Base-by-base conservation (phyloP, 495 filamentous ascomycete species). In the Bombardia bombarda region DNA sequence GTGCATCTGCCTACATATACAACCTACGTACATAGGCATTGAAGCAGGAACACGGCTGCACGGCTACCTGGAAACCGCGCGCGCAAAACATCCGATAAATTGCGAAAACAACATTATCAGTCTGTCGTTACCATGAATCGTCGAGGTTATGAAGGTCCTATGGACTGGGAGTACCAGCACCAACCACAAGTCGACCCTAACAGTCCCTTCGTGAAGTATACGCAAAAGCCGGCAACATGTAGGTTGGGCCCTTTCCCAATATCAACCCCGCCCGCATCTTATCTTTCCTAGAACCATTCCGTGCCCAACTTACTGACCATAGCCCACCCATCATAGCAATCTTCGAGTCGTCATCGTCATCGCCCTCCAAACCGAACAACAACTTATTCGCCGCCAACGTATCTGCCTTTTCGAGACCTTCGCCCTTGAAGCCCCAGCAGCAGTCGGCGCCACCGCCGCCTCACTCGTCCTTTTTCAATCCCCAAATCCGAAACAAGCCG, bases 101-200 rank as follows among this genome's bases (percentile, higher is more conserved):
- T n/a, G n/a, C n/a, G n/a, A n/a, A n/a, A n/a, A n/a, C n/a, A n/a
- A n/a, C n/a, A n/a, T n/a, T n/a, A n/a, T n/a, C n/a, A n/a, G n/a
- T n/a, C n/a, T n/a, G n/a, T n/a, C n/a, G n/a, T n/a, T n/a, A n/a
- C n/a, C n/a, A n/a, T 74, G 69, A 59, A 67, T 7, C 58, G 62
- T 30, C 62, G 70, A 47, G 66, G 57, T 0, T 63, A 53, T 32
- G 70, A 71, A 40, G 58, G 65, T 44, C 65, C 57, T 34, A 74
- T 74, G 70, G 70, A 74, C 40, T 74, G 69, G 68, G 66, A 74
- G 40, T 70, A 69, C 56, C 59, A 70, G 45, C 55, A 55, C 33
- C 28, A 57, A 33, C 67, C 57, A 3, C 65, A 67, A 0, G 52
- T 74, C 40, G 70, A 74, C 53, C 57, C 55, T 8, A 62, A 67